Conservation (phyloP, 805 yeast genomes). For the Yarrowia phangngaensis region DNA sequence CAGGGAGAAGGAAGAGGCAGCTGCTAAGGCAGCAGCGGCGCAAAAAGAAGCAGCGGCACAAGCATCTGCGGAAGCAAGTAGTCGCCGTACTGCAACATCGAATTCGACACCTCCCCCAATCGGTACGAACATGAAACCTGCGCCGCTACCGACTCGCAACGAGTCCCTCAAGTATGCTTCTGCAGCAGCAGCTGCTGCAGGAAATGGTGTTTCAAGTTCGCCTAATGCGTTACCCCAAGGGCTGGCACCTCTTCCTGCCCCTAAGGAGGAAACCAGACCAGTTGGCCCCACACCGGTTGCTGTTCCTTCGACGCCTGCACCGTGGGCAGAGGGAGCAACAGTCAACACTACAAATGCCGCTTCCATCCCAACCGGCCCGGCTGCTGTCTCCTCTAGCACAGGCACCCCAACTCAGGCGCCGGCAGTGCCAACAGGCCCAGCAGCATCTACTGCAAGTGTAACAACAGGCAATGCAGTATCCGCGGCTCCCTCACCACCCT, state of each 20-base stretch:
- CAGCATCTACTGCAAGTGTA: not conserved
- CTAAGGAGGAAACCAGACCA: constrained; percentile 2
- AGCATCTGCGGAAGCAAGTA: constrained; percentile 3
- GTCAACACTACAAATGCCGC: constrained; percentile 20
- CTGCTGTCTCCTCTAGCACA: constrained; percentile 28
- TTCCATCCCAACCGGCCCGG: constrained; percentile 1
- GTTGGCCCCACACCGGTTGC: constrained; percentile 32
- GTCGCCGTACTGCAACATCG: constrained; percentile 13
- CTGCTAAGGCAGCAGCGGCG: constrained; percentile 21
- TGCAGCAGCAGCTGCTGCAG: constrained; percentile 45
- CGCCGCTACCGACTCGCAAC: constrained; percentile 52
- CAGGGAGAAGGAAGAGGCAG: constrained; percentile 37
- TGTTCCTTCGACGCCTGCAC: constrained; percentile 29
- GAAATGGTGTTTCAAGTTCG: constrained; percentile 30
- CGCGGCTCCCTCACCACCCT: constrained; percentile 28
- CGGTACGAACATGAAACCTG: constrained; percentile 45
- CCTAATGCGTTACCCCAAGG: constrained; percentile 15
- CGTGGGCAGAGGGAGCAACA: constrained; percentile 34
- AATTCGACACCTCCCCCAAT: constrained; percentile 31
- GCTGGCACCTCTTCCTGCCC: constrained; percentile 23
- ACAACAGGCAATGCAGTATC: constrained; percentile 15
- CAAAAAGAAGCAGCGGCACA: constrained; percentile 30
- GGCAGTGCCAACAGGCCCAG: not conserved
- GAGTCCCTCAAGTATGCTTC: constrained; percentile 54
- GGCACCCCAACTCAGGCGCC: constrained; percentile 27